phyloP scores from a whole-genome alignment of 352 stramenopile genomes.

The Phytophthora quininea region DNA sequence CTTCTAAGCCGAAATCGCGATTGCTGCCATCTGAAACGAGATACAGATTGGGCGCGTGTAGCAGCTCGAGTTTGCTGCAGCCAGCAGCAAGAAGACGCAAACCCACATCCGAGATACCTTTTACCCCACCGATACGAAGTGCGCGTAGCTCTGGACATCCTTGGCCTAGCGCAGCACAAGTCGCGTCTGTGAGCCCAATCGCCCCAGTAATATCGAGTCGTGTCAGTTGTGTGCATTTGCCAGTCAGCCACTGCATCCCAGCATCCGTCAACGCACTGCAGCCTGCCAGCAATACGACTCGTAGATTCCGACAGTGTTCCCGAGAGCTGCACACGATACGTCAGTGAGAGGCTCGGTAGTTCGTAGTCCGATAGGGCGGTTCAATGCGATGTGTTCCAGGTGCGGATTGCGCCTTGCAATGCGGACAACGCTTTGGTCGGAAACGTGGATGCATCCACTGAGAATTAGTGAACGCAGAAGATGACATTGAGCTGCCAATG shows the following conservation, averaged over 20 bases:
- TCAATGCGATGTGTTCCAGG: slow-evolving; percentile 79
- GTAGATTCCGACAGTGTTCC: slow-evolving; percentile 62
- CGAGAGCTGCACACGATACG: slow-evolving; percentile 83
- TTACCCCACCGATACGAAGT: slow-evolving; percentile 66
- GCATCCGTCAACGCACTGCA: slow-evolving; percentile 91
- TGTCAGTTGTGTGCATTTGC: slow-evolving; percentile 76
- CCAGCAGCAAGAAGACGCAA: slow-evolving; percentile 85
- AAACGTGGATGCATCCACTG: slow-evolving; percentile 78
- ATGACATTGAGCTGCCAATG: slow-evolving; percentile 74
- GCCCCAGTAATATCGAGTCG: slow-evolving; percentile 84
- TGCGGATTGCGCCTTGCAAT: slow-evolving; percentile 75
- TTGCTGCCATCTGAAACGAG: slow-evolving; percentile 93
- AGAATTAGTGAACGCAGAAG: slow-evolving; percentile 75
- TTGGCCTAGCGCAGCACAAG: slow-evolving; percentile 54
- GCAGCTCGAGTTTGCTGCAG: slow-evolving; percentile 75
- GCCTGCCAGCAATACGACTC: slow-evolving; percentile 75
- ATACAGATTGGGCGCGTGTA: slow-evolving; percentile 85
- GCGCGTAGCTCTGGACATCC: slow-evolving; percentile 40
- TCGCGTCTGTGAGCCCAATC: slow-evolving; percentile 85
- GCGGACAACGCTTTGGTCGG: slow-evolving; percentile 85
- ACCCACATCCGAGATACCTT: slow-evolving; percentile 83
- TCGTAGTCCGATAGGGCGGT: slow-evolving; percentile 39
- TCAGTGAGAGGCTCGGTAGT: slow-evolving; percentile 89
- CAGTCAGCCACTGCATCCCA: slow-evolving; percentile 88
- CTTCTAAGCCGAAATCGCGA: slow-evolving; percentile 92